Evolutionary conservation across 139 green algal genomes (phyloP), one percentile per base, ranked within the genome.

Genomic region (Gonium pectorale): DNA sequence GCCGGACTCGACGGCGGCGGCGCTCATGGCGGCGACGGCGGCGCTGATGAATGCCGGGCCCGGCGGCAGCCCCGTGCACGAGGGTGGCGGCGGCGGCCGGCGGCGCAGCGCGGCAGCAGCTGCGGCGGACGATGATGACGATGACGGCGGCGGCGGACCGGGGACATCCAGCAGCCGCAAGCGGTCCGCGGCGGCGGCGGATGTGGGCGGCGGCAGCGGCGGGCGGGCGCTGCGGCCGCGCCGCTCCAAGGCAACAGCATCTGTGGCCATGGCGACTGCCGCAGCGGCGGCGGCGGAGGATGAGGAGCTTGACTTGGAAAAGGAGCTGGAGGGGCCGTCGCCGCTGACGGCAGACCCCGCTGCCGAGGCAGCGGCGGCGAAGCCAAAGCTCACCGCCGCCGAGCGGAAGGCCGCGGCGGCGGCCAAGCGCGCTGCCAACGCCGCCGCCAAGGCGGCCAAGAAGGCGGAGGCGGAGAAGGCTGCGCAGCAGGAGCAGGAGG

Each of bases 231-330:
- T n/a, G 38, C 59, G 75, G 59, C 59, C 75, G 60, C 75, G 75
- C 11, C 73, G 73, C 22, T 59, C 54, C 73, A 81, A 81, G 73
- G 73, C 73, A 26, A 38, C 75, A 2, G 75, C 60, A 41, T 9
- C 29, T 13, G 75, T 71, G 38, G 60, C 41, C 3, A n/a, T 29
- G 19, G 75, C 75, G 5, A 41, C 75, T 9, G 75, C 75, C 5
- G 75, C 75, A 3, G 75, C 75, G 2, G 75, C 75, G 3, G 75
- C 75, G 3, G 59, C 41, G 5, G 75, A 72, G 56, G 75, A 82
- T 31, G 75, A 82, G 13, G 60, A 72, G 9, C 6, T 37, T 27
- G 75, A 82, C 8, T 2, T 63, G 59, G 75, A n/a, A n/a, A n/a
- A n/a, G n/a, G n/a, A 71, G 40, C 29, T 59, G 8, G 21, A 51